phyloP scores from a whole-genome alignment of 2,329 filamentous ascomycete genomes.

The Bipolaris gigantea region DNA sequence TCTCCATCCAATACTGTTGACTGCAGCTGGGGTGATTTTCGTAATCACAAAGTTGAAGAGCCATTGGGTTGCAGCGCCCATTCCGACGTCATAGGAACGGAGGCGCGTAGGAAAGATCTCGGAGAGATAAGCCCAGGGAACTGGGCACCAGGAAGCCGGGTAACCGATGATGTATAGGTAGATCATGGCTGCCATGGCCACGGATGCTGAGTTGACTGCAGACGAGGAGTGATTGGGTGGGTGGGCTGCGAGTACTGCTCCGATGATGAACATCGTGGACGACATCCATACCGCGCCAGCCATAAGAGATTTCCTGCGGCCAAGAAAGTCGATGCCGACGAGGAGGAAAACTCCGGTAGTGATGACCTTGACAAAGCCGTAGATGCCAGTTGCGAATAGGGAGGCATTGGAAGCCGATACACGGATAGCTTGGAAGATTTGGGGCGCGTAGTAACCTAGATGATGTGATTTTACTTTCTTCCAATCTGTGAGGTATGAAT shows the following conservation, averaged over 20 bases:
- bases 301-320: slow-evolving; percentile 66
- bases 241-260: slow-evolving; percentile 57
- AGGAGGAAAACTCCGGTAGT: slow-evolving; percentile 71
- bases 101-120: slow-evolving; percentile 76
- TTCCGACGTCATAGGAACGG: slow-evolving; percentile 67
- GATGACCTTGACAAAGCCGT: slow-evolving; percentile 73
- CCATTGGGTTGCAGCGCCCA: slow-evolving; percentile 73
- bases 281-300: slow-evolving; percentile 65
- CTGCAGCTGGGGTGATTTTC: slow-evolving; percentile 67
- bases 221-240: slow-evolving; percentile 28
- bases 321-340: slow-evolving; percentile 67
- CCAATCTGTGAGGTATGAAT: background rate
- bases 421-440: slow-evolving; percentile 68
- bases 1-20: slow-evolving; percentile 50
- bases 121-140: slow-evolving; percentile 72
- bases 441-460: slow-evolving; percentile 67
- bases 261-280: slow-evolving; percentile 67
- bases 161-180: slow-evolving; percentile 75
- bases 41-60: slow-evolving; percentile 70
- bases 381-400: slow-evolving; percentile 51
- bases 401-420: slow-evolving; percentile 50
- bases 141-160: slow-evolving; percentile 71
- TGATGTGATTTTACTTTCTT: slow-evolving; percentile 33
- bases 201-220: slow-evolving; percentile 53
- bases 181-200: slow-evolving; percentile 70